Evolutionary conservation across 176 grass and related monocot genomes (phyloP).

Genomic region (Alopecurus myosuroides): DNA sequence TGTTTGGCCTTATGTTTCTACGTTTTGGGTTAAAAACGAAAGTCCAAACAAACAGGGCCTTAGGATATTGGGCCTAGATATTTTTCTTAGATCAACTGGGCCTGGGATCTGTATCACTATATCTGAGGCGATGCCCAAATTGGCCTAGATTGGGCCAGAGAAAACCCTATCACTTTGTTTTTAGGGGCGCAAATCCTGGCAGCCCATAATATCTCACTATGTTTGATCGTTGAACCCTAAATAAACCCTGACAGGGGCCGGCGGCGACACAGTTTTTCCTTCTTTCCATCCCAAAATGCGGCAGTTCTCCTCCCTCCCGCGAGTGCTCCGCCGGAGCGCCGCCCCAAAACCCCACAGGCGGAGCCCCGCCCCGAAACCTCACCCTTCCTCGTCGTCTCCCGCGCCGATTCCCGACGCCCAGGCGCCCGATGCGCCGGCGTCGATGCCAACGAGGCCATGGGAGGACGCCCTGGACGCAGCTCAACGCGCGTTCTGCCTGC

Average conservation of each 20-base stretch:
- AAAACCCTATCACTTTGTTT: background rate
- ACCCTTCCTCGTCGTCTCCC: background rate
- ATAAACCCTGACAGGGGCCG: background rate
- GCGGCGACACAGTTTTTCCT: background rate
- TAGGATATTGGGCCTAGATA: too few species aligned
- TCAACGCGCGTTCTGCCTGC: conserved; percentile 33
- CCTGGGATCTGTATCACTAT: background rate
- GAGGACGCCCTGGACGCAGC: conserved; percentile 29
- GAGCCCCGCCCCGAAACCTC: background rate
- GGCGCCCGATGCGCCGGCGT: background rate
- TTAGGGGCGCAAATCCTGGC: background rate
- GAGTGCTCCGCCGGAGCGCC: conserved; percentile 9
- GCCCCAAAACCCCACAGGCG: background rate
- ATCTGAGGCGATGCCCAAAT: background rate
- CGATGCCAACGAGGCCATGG: conserved; percentile 40
- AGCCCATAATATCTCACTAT: background rate
- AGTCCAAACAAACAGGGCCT: too few species aligned
- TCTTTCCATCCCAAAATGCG: conserved; percentile 3
- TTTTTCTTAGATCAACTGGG: too few species aligned
- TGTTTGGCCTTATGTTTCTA: too few species aligned
- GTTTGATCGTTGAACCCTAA: background rate
- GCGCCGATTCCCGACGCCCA: background rate
- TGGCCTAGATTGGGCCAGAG: background rate
- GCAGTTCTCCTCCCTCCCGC: conserved; percentile 28
- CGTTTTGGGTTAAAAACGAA: too few species aligned